Evolutionary conservation across 1,284 basidiomycete genomes (phyloP).

Genomic region (Athelia psychrophila): DNA sequence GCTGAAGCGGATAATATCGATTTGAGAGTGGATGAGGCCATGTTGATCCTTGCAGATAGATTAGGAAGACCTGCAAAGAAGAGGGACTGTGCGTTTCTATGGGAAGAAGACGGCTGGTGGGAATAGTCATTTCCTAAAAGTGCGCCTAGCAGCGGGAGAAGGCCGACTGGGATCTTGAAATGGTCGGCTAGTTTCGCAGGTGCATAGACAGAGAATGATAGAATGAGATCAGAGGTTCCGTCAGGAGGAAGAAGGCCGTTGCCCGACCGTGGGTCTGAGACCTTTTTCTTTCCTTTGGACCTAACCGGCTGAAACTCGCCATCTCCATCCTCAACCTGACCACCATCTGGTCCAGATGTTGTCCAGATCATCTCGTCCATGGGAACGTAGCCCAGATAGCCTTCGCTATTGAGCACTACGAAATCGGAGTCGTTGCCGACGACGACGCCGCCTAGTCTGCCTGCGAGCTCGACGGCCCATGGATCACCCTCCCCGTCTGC

Average conservation of each 20-base stretch:
- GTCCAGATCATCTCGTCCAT: conserved; percentile 80
- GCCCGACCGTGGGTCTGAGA: conserved; percentile 23
- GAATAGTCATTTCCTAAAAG: conserved; percentile 87
- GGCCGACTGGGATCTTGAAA: conserved; percentile 64
- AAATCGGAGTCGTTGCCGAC: conserved; percentile 83
- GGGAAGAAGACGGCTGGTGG: conserved; percentile 39
- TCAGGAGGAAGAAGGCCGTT: conserved; percentile 59
- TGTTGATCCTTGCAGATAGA: conserved; percentile 54
- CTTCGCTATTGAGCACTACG: conserved; percentile 71
- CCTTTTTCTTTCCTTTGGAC: conserved; percentile 40
- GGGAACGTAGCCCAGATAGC: conserved; percentile 76
- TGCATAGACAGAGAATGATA: conserved; percentile 62
- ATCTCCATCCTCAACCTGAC: conserved; percentile 34
- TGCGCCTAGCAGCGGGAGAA: conserved; percentile 83
- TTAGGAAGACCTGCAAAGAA: conserved; percentile 67
- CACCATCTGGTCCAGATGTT: conserved; percentile 27
- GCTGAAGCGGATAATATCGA: conserved; percentile 45
- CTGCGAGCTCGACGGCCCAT: conserved; percentile 81
- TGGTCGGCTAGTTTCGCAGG: conserved; percentile 62
- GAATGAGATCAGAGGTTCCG: conserved; percentile 35
- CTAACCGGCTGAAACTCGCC: conserved; percentile 63
- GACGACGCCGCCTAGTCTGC: conserved; percentile 70
- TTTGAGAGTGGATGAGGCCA: conserved; percentile 51
- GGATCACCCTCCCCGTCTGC: conserved; percentile 89
- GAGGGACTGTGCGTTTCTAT: conserved; percentile 51